Evolutionary conservation across 2,329 filamentous ascomycete species (phyloP).

Genomic region (Apiospora marii): DNA sequence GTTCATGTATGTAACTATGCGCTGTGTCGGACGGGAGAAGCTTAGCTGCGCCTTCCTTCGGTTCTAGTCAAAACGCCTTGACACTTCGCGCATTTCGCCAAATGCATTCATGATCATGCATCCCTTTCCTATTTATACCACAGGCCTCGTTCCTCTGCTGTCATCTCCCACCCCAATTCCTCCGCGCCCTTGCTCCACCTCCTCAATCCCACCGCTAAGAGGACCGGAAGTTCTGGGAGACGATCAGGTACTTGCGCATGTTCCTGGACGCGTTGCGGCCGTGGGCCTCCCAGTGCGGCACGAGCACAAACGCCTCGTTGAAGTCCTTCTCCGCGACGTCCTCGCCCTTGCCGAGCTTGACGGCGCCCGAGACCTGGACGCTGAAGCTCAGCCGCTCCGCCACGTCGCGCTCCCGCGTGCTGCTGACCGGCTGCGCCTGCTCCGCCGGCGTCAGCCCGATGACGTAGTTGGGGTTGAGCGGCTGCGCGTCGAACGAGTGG

Average conservation of each 20-base stretch:
- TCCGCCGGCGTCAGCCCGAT: conserved; percentile 55
- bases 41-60: background rate
- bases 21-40: background rate
- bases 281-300: conserved; percentile 74
- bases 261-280: conserved; percentile 61
- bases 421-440: conserved; percentile 50
- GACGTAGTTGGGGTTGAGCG: conserved; percentile 74
- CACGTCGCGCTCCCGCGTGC: conserved; percentile 31
- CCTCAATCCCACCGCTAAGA: conserved; percentile 44
- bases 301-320: conserved; percentile 81
- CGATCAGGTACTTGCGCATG: conserved; percentile 68
- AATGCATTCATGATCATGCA: background rate
- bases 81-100: background rate
- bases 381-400: conserved; percentile 72
- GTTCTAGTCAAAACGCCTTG: background rate
- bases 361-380: conserved; percentile 76
- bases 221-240: conserved; percentile 75
- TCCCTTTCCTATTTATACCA: background rate
- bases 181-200: background rate
- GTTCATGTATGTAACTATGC: background rate
- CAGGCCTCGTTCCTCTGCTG: background rate
- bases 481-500: conserved; percentile 78
- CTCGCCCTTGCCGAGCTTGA: conserved; percentile 72
- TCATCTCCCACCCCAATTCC: background rate
- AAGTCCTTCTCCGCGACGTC: conserved; percentile 73